Base-by-base conservation (phyloP, 495 filamentous ascomycete species). In the Xylaria flabelliformis region DNA sequence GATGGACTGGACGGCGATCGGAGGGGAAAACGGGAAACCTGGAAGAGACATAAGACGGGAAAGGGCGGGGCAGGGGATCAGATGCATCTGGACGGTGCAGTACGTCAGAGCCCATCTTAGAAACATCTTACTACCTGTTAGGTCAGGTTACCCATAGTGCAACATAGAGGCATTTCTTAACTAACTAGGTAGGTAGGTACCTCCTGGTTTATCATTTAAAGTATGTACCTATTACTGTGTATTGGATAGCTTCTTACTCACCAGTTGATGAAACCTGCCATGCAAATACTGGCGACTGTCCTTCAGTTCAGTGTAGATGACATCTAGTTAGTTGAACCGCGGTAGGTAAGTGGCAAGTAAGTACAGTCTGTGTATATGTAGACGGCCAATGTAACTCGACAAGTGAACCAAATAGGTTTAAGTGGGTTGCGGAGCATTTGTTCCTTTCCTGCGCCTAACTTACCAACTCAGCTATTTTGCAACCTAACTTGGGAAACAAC, bases 1-100 rank as follows among this genome's bases (percentile, higher is more conserved):
- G 59, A 42, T 44, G 68, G 68, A 64, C 63, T 70, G 68, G 69
- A 69, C n/a, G 67, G 62, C 36, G 53, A 69, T 29, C 42, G 34
- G 44, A 63, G 39, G 55, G 56, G 56, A 15, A 36, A 42, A 48
- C n/a, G 36, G 48, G 51, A 44, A 69, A 29, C 34, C 44, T 64
- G 61, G 64, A 56, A 61, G 58, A 29, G 24, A 24, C 53, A 32
- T 32, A 10, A 24, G 53, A 32, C 53, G 53, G 53, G 53, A 56
- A 56, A 56, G 32, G 53, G 53, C 53, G 53, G 53, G 24, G 26
- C 50, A 51, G 24, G 51, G 51, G 51, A 55, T 55, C 51, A 15
- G 5, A 29, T 29, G 10, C 4, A 50, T 50, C 46, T 6, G 53
- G 53, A 32, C 10, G 21, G 10, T 56, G 53, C 53, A 29, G 53